These are phyloP conservation scores for Plasmopara viticola DNA, from an alignment of 352 stramenopile species.

Conservation along the genomic window DNA sequence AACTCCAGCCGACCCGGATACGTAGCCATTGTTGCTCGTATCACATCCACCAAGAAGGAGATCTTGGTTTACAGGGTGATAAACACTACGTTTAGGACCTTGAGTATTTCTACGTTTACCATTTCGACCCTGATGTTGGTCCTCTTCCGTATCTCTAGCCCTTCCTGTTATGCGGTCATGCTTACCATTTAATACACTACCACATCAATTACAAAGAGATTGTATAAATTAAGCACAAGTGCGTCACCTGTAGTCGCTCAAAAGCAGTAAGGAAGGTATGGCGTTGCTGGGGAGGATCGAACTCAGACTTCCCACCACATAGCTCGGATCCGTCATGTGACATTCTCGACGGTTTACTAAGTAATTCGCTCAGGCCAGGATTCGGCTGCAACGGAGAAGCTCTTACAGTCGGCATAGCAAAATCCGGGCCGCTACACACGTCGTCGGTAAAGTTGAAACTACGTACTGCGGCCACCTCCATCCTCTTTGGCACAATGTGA, in stretches of 20 bases:
- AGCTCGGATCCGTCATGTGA: conserved; percentile 22
- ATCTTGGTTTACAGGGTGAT: conserved; percentile 75
- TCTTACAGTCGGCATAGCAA: conserved; percentile 7
- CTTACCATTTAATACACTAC: conserved; percentile 7
- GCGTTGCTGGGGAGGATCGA: conserved; percentile 12
- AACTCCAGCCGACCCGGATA: conserved; percentile 29
- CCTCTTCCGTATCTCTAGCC: conserved; percentile 31
- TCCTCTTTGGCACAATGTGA: not conserved
- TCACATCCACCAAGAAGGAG: conserved; percentile 44
- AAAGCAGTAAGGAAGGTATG: conserved; percentile 71
- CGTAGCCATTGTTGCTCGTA: conserved; percentile 21
- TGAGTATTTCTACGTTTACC: conserved; percentile 18
- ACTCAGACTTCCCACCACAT: conserved; percentile 12
- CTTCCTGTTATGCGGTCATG: conserved; percentile 40
- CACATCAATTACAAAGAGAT: not conserved
- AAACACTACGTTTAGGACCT: conserved; percentile 34
- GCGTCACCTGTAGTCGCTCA: conserved; percentile 51
- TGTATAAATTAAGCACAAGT: not conserved
- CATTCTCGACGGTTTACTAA: conserved; percentile 27
- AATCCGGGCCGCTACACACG: conserved; percentile 10
- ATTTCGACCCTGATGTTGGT: conserved; percentile 18
- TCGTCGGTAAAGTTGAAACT: conserved; percentile 16
- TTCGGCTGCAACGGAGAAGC: conserved; percentile 8
- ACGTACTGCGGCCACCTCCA: conserved; percentile 1
- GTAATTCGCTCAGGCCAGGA: conserved; percentile 29